A percentile compares a stretch with the other conserved stretches of the same genome.
Conservation (phyloP, 2,329 filamentous ascomycete species). For the Verticillium nonalfalfae region DNA sequence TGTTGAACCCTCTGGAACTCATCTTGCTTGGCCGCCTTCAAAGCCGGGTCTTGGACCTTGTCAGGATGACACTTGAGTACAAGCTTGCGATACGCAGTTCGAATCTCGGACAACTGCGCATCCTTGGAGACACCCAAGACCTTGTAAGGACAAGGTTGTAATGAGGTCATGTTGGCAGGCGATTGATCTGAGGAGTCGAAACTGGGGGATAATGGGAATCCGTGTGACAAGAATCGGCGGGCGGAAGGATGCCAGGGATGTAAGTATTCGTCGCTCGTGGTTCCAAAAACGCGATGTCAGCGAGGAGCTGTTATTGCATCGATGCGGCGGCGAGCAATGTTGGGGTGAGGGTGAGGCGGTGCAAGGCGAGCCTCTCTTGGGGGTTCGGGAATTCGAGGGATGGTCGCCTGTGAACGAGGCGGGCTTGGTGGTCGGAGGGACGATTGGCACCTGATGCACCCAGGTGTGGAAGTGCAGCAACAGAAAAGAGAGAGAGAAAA, state of each 20-base stretch:
- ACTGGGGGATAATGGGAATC: not conserved
- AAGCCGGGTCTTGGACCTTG: conserved; percentile 72
- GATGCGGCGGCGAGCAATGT: conserved; percentile 7
- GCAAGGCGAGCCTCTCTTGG: conserved; percentile 1
- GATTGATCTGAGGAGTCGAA: not conserved
- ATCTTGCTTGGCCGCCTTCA: conserved; percentile 73
- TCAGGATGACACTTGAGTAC: conserved; percentile 87
- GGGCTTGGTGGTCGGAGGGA: not conserved
- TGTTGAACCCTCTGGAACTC: conserved; percentile 91
- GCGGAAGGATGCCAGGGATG: not conserved
- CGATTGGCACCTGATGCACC: not conserved
- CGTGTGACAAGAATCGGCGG: not conserved
- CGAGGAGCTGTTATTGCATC: conserved; percentile 11
- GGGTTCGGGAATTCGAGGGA: conserved; percentile 2
- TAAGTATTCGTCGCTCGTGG: conserved; percentile 3
- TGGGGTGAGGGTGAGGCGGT: conserved; percentile 5
- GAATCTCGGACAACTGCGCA: conserved; percentile 66
- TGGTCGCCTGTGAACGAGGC: conserved; percentile 7
- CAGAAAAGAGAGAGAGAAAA: conserved; percentile 2
- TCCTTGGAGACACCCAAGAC: conserved; percentile 67
- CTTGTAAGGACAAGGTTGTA: conserved; percentile 70
- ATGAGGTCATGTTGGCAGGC: conserved; percentile 36
- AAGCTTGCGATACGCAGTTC: conserved; percentile 75
- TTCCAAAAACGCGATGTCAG: conserved; percentile 6
- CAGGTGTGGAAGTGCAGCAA: not conserved